A percentile compares a stretch with the other conserved stretches of the same genome.
Evolutionary conservation across 768 basidiomycete species (phyloP).

Genomic region (Sarcomyxa edulis): DNA sequence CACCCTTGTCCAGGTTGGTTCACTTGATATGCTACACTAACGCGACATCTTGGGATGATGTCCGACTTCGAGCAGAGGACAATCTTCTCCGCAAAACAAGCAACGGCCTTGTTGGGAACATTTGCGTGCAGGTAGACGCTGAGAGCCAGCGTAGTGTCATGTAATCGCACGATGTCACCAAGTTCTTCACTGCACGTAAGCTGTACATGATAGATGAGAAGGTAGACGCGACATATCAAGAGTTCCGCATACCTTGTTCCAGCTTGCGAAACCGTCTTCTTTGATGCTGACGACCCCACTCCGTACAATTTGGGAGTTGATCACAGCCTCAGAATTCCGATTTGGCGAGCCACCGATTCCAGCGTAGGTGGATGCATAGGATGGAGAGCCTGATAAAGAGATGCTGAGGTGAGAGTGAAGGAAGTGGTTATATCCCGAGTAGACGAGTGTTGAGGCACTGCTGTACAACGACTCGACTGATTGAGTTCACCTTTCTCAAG

Average conservation of each 20-base stretch:
- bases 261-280: conserved; percentile 90
- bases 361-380: conserved; percentile 63
- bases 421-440: conserved; percentile 56
- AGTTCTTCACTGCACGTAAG: conserved; percentile 98
- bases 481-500: conserved; percentile 98
- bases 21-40: conserved; percentile 97
- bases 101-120: conserved; percentile 96
- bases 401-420: conserved; percentile 45
- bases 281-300: conserved; percentile 80
- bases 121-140: conserved; percentile 97
- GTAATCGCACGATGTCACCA: conserved; percentile 91
- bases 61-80: conserved; percentile 92
- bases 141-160: conserved; percentile 95
- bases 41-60: conserved; percentile 91
- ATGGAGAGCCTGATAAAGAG: conserved; percentile 52
- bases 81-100: conserved; percentile 98
- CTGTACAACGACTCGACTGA: too few relatives aligned
- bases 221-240: background rate
- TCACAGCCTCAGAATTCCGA: conserved; percentile 33
- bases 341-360: conserved; percentile 81
- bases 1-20: conserved; percentile 92
- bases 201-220: conserved; percentile 29
- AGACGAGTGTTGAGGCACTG: too few relatives aligned
- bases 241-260: conserved; percentile 73
- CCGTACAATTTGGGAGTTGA: conserved; percentile 49